phyloP scores from a whole-genome alignment of 1,284 basidiomycete species.

The Takashimella tepidaria region DNA sequence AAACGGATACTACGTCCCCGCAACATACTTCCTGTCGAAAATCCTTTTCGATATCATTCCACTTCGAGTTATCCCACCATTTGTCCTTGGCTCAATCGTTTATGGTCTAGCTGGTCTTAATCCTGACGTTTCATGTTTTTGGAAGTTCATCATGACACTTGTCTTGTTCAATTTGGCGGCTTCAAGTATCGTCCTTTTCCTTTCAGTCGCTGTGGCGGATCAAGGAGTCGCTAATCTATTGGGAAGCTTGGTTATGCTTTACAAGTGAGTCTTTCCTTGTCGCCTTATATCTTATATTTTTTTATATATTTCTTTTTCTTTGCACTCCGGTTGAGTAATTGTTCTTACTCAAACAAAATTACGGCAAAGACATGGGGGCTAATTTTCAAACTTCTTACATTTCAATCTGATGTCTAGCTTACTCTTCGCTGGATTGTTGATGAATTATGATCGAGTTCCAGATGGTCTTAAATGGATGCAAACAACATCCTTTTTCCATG shows the following conservation, averaged over 20 bases:
- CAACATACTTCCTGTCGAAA: constrained; percentile 94
- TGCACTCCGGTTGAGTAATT: no score
- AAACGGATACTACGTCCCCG: constrained; percentile 93
- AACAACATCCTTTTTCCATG: constrained; percentile 94
- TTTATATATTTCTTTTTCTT: no score
- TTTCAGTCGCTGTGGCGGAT: constrained; percentile 81
- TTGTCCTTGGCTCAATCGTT: constrained; percentile 90
- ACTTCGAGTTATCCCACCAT: constrained; percentile 84
- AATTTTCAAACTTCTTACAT: neutral
- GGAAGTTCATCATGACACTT: constrained; percentile 94
- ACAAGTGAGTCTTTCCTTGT: constrained; percentile 91
- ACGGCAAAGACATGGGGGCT: no score
- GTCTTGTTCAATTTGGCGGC: constrained; percentile 94
- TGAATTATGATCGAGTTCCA: constrained; percentile 83
- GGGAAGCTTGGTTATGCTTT: constrained; percentile 94
- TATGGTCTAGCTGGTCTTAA: constrained; percentile 92
- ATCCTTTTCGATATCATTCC: constrained; percentile 95
- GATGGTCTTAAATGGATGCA: constrained; percentile 74
- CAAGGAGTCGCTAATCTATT: constrained; percentile 83
- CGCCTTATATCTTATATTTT: no score
- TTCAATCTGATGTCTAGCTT: constrained; percentile 54
- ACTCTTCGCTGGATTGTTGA: constrained; percentile 88
- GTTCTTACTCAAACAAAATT: no score
- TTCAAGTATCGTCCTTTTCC: constrained; percentile 80
- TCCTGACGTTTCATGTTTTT: constrained; percentile 79